Evolutionary conservation across 805 yeast genomes (phyloP).

Genomic region (Candida nanaspora): DNA sequence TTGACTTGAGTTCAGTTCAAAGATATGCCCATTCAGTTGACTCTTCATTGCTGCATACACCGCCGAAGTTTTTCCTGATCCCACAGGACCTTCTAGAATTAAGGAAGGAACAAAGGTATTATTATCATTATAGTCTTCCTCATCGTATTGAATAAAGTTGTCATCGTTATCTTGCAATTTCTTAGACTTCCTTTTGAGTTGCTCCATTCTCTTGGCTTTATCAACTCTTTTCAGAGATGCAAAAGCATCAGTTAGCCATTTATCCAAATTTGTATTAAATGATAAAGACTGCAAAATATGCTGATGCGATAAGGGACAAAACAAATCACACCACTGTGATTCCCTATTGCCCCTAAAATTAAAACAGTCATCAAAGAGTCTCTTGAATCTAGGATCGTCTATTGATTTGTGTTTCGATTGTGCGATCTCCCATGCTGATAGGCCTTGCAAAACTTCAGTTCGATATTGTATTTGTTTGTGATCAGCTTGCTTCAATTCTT

Average conservation of each 20-base stretch:
- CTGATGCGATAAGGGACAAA: constrained; percentile 29
- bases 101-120: constrained; percentile 53
- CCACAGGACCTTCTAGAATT: constrained; percentile 62
- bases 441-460: constrained; percentile 1
- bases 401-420: constrained; percentile 2
- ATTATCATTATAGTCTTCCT: constrained; percentile 23
- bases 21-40: constrained; percentile 56
- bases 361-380: constrained; percentile 3
- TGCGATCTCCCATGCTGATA: constrained; percentile 1
- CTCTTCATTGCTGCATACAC: constrained; percentile 61
- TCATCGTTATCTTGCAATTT: constrained; percentile 5
- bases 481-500: background rate
- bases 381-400: constrained; percentile 6
- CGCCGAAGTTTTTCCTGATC: constrained; percentile 73
- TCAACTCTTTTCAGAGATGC: constrained; percentile 20
- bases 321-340: constrained; percentile 36
- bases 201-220: constrained; percentile 17
- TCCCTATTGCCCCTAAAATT: constrained; percentile 2
- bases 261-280: constrained; percentile 18
- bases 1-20: constrained; percentile 75
- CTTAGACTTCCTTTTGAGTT: constrained; percentile 14
- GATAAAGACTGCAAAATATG: constrained; percentile 28
- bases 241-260: constrained; percentile 38
- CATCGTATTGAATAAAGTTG: constrained; percentile 30
- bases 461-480: constrained; percentile 4